Conservation (phyloP, 2,329 filamentous ascomycete genomes). For the Aspergillus fumigatus region DNA sequence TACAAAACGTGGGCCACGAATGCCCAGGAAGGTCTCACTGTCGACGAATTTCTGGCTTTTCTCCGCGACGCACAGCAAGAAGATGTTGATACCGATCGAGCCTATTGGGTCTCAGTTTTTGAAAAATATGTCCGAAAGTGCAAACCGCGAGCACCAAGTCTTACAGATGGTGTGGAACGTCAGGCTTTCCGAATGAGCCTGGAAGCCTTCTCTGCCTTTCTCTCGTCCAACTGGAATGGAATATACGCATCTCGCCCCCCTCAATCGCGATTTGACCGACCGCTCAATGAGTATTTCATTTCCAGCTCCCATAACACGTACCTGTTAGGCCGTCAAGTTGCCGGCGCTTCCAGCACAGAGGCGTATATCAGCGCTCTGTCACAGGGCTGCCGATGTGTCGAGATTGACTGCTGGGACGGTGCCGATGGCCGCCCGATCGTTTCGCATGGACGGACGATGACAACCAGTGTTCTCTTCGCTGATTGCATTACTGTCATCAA, state of each 20-base stretch:
- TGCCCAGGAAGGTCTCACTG: slow-evolving; percentile 61
- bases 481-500: slow-evolving; percentile 92
- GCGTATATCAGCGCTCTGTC: slow-evolving; percentile 87
- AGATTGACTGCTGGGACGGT: slow-evolving; percentile 98
- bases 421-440: slow-evolving; percentile 81
- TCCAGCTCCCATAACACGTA: slow-evolving; percentile 99
- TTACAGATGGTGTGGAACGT: slow-evolving; percentile 39
- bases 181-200: slow-evolving; percentile 65
- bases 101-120: slow-evolving; percentile 69
- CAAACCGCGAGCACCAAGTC: slow-evolving; percentile 45
- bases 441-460: slow-evolving; percentile 84
- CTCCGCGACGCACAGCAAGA: slow-evolving; percentile 70
- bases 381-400: slow-evolving; percentile 87
- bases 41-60: slow-evolving; percentile 71
- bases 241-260: slow-evolving; percentile 59
- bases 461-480: slow-evolving; percentile 79
- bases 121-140: slow-evolving; percentile 61
- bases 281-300: slow-evolving; percentile 95
- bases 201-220: slow-evolving; percentile 70
- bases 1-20: slow-evolving; percentile 61
- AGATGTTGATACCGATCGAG: slow-evolving; percentile 62
- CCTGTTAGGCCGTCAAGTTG: slow-evolving; percentile 83
- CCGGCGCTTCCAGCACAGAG: slow-evolving; percentile 86
- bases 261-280: slow-evolving; percentile 66
- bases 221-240: slow-evolving; percentile 70